phyloP scores from a whole-genome alignment of 2,329 filamentous ascomycete species.

The Byssothecium circinans region DNA sequence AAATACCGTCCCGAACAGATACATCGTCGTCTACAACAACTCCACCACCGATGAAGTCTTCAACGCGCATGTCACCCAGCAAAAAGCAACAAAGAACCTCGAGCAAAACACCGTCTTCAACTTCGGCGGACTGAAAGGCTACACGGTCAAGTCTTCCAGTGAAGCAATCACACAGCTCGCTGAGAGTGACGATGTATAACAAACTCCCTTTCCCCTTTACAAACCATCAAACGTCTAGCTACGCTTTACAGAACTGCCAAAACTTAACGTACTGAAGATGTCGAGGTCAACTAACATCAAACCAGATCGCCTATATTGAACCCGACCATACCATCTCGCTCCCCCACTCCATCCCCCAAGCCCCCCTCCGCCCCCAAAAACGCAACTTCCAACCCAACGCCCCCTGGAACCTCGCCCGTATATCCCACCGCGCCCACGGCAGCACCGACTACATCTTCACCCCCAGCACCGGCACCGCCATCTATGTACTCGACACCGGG shows the following conservation, averaged over 20 bases:
- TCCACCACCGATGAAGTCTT: conserved; percentile 73
- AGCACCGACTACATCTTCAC: conserved; percentile 96
- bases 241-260: no score
- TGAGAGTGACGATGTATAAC: conserved; percentile 11
- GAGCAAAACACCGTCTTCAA: conserved; percentile 71
- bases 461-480: conserved; percentile 85
- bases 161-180: conserved; percentile 1
- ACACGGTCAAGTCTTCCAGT: conserved; percentile 53
- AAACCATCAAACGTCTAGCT: no score
- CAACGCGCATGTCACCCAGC: conserved; percentile 68
- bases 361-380: background rate
- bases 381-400: conserved; percentile 77
- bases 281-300: background rate
- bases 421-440: conserved; percentile 83
- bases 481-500: conserved; percentile 95
- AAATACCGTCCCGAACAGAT: conserved; percentile 81
- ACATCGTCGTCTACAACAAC: conserved; percentile 98
- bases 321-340: conserved; percentile 86
- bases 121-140: conserved; percentile 76
- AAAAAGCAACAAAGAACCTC: conserved; percentile 70
- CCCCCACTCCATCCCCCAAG: conserved; percentile 47
- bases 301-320: conserved; percentile 90
- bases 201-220: conserved; percentile 54
- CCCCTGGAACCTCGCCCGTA: conserved; percentile 93
- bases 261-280: no score